These are phyloP conservation scores for Xylaria scruposa DNA, from an alignment of 495 filamentous ascomycete genomes.

Conservation along the genomic window DNA sequence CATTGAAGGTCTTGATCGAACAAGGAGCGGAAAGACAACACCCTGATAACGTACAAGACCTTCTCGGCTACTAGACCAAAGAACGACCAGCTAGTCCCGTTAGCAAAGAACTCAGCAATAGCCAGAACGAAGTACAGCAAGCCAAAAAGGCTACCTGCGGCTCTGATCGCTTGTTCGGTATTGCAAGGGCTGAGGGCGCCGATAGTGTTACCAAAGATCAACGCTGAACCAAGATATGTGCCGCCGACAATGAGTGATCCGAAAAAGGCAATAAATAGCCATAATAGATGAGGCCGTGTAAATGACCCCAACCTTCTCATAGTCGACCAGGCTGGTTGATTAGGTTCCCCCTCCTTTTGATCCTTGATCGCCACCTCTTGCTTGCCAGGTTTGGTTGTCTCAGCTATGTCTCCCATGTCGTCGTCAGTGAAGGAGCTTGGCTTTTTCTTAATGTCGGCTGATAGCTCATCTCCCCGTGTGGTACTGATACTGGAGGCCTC, in stretches of 20 bases:
- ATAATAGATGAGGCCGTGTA: slow-evolving; percentile 37
- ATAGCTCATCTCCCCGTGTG: slow-evolving; percentile 26
- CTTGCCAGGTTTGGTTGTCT: slow-evolving; percentile 22
- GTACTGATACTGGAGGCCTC: slow-evolving; percentile 39
- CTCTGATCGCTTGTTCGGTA: slow-evolving; percentile 41
- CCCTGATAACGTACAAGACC: slow-evolving; percentile 49
- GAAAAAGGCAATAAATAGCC: slow-evolving; percentile 38
- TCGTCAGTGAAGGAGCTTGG: slow-evolving; percentile 6
- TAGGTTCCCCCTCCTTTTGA: slow-evolving; percentile 9
- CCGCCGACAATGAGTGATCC: slow-evolving; percentile 52
- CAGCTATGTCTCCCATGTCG: slow-evolving; percentile 5
- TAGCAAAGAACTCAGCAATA: slow-evolving; percentile 53
- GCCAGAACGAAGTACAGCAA: slow-evolving; percentile 63
- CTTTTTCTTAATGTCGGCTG: slow-evolving; percentile 23
- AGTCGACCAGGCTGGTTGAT: slow-evolving; percentile 35
- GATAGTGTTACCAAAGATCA: slow-evolving; percentile 61
- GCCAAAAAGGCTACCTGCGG: slow-evolving; percentile 55
- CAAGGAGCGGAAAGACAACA: slow-evolving; percentile 55
- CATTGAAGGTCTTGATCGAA: slow-evolving; percentile 58
- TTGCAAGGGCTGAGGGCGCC: slow-evolving; percentile 41
- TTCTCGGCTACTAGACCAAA: slow-evolving; percentile 59
- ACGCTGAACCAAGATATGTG: slow-evolving; percentile 52
- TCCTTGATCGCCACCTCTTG: slow-evolving; percentile 11
- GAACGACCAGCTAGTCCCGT: slow-evolving; percentile 51
- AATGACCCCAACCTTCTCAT: slow-evolving; percentile 36